Base-by-base conservation (phyloP, 257 asterid species). In the Jacaranda mimosifolia region DNA sequence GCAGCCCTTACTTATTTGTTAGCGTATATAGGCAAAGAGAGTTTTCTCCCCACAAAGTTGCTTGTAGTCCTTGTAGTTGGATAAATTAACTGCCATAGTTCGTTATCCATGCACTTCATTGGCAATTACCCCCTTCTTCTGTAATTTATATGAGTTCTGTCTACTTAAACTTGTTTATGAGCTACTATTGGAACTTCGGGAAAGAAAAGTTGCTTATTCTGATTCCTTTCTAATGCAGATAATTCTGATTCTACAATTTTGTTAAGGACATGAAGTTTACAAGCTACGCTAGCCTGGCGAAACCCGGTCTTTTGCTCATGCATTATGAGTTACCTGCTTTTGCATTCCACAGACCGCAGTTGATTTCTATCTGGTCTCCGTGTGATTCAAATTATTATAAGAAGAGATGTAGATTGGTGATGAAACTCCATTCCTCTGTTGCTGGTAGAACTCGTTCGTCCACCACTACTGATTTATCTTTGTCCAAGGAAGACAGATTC, bases 271-370 rank as follows among this genome's bases (percentile, higher is more conserved):
- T 91, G 97, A 88, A 86, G 88, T 80, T 85, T 74, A 11, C 91
- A 71, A 80, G 86, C 83, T 86, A 77, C 76, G 82, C 85, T 67
- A 75, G 91, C 85, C 80, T 92, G 57, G 72, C 88, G 13, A 89
- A 85, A 75, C 94, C 98, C 46, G 83, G 82, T 72, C 80, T 90
- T 15, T 73, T 89, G 85, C 85, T 89, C 38, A 84, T 83, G 82
- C 88, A 85, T 62, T 78, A 72, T 66, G 96, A 91, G 76, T 76
- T 91, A 57, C 91, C 97, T 67, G 78, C 85, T 70, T 80, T 87
- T 70, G 81, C 78, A 5, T 68, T 87, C 67, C 76, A 74, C 79
- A 79, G 79, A 71, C 81, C 83, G 18, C 85, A 71, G 9, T 69
- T 79, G 59, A 39, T 70, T 74, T 84, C 87, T 51, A 58, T 86